A percentile compares a stretch with the other conserved stretches of the same genome.
Conservation (phyloP, 2,329 filamentous ascomycete genomes). For the Pseudonectria buxi region DNA sequence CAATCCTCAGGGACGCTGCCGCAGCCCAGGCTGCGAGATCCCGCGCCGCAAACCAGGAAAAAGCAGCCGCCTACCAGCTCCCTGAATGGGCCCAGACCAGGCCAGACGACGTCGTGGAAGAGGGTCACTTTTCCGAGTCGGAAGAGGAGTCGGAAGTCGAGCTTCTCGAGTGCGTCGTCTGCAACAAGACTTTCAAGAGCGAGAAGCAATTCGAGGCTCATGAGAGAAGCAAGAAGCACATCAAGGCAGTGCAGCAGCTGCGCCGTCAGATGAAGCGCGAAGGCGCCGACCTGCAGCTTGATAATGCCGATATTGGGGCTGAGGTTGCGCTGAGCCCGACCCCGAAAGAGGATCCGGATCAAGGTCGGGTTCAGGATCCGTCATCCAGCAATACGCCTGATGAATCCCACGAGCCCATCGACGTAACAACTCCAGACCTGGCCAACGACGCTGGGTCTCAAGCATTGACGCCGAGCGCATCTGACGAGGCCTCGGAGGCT, state of each 20-base stretch:
- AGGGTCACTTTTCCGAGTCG: conserved; percentile 56
- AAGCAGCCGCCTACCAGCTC: conserved; percentile 55
- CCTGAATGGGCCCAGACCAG: conserved; percentile 69
- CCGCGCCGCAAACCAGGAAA: conserved; percentile 73
- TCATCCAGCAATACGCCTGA: neutral
- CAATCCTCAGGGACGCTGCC: conserved; percentile 67
- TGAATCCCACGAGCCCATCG: conserved; percentile 1
- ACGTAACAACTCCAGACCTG: neutral
- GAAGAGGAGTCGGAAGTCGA: conserved; percentile 50
- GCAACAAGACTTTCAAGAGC: conserved; percentile 78
- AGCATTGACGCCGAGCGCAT: conserved; percentile 3
- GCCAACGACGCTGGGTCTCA: neutral
- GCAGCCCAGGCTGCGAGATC: conserved; percentile 79
- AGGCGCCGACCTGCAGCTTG: conserved; percentile 54
- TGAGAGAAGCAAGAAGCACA: conserved; percentile 93
- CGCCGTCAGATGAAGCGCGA: conserved; percentile 78
- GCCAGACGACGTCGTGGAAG: conserved; percentile 41
- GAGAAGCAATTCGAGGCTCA: conserved; percentile 87
- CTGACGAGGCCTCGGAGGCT: conserved; percentile 12
- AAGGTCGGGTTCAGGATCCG: neutral
- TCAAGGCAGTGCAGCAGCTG: conserved; percentile 76
- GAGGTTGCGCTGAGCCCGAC: conserved; percentile 2
- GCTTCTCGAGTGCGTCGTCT: conserved; percentile 68
- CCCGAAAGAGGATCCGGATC: neutral
- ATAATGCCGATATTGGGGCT: conserved; percentile 8